Base-by-base conservation (phyloP, 164 flowering plant species). In the Santalum album region DNA sequence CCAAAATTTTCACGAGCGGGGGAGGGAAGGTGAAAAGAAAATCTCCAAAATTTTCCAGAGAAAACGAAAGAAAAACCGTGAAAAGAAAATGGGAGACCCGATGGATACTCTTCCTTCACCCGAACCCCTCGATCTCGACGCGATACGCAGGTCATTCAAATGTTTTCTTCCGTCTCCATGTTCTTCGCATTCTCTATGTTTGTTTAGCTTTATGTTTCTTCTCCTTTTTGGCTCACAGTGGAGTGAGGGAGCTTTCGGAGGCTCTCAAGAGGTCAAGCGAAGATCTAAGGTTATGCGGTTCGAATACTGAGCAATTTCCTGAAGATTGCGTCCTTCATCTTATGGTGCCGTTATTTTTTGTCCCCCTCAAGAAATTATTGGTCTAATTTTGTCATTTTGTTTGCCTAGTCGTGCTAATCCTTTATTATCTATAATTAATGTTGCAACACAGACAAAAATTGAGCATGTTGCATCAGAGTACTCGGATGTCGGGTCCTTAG, bases 211-310 rank as follows among this genome's bases (percentile, higher is more conserved):
- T 20, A 20, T 45, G 12, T 53, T 10, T 43, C 49, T 29, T 21
- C 35, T 51, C 25, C 0, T 27, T 42, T 44, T 43, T 12, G n/a
- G 2, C 61, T 19, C 19, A 12, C 59, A 78, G 79, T 49, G 70
- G 69, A 40, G n/a, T 70, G 16, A 69, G 42, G 22, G 75, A 75
- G 68, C 74, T 71, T 20, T 57, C 49, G 52, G 61, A 54, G 12
- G 47, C 64, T 12, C 53, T 57, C 17, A 35, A 36, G 23, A 51
- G 18, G 39, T 47, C 29, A 25, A 61, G 58, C 1, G 56, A 52
- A 25, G 50, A 19, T 12, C 42, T 16, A 12, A 61, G 52, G 26
- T 16, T 44, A 2, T 4, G 18, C 22, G 25, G 58, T 32, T 55
- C 53, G 1, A 72, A 63, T 47, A 53, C 67, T 0, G 62, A 75